Conservation (phyloP, 1,284 basidiomycete genomes). For the Boletus mariae region DNA sequence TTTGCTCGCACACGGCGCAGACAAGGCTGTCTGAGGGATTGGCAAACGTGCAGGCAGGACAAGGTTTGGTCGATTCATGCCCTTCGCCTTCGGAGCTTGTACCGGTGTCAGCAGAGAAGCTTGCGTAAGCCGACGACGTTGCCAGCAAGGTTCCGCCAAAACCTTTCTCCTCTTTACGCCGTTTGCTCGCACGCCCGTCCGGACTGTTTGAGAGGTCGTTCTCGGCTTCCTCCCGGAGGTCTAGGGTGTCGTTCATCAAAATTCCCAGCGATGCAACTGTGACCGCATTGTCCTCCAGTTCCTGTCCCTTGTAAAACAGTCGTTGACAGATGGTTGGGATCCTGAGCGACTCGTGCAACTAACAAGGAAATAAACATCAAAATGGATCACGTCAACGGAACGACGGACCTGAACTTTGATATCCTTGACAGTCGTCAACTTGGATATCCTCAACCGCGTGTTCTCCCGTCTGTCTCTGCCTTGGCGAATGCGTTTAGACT, state of each 20-base stretch:
- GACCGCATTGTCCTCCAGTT: conserved; percentile 60
- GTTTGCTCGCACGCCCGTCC: conserved; percentile 40
- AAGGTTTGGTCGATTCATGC: conserved; percentile 37
- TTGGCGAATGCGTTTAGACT: conserved; percentile 65
- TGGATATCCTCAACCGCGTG: conserved; percentile 53
- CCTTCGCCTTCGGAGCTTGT: conserved; percentile 35
- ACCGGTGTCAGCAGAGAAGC: conserved; percentile 28
- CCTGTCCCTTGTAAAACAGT: conserved; percentile 57
- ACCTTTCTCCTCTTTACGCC: conserved; percentile 59
- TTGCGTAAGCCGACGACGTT: conserved; percentile 29
- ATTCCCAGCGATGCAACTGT: conserved; percentile 62
- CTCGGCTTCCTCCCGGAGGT: conserved; percentile 61
- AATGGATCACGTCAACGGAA: neutral
- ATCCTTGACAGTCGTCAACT: conserved; percentile 68
- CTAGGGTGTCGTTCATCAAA: conserved; percentile 59
- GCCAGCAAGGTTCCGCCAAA: conserved; percentile 68
- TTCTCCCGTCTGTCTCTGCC: conserved; percentile 48
- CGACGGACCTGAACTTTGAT: conserved; percentile 65
- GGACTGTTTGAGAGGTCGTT: conserved; percentile 53
- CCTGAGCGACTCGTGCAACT: conserved; percentile 57
- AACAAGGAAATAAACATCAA: neutral
- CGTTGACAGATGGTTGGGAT: conserved; percentile 74
- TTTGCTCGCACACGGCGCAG: conserved; percentile 41
- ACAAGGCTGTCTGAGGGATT: conserved; percentile 35
- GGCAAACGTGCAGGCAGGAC: conserved; percentile 42